Conservation (phyloP, 1,139 yeast genomes). For the Blastobotrys elegans region DNA sequence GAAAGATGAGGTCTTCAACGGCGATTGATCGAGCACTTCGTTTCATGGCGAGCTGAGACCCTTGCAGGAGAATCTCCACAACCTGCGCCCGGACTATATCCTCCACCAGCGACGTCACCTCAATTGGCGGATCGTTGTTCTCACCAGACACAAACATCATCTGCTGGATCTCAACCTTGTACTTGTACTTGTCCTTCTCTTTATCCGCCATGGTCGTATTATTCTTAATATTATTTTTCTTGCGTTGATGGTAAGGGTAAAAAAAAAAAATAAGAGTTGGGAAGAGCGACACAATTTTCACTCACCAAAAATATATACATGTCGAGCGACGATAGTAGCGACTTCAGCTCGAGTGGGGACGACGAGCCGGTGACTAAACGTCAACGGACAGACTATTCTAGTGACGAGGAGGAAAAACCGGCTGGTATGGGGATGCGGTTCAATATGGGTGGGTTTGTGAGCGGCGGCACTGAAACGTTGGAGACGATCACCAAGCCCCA, state of each 20-base stretch:
- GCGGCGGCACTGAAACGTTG: slow-evolving; percentile 4
- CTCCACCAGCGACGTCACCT: slow-evolving; percentile 85
- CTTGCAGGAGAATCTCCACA: slow-evolving; percentile 75
- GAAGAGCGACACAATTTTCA: not conserved
- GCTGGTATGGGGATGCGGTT: slow-evolving; percentile 7
- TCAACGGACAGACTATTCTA: not conserved
- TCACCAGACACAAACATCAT: slow-evolving; percentile 99
- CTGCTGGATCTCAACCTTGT: slow-evolving; percentile 35
- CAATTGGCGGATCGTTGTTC: slow-evolving; percentile 87
- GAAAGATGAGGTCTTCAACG: slow-evolving; percentile 88
- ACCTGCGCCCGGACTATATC: slow-evolving; percentile 96
- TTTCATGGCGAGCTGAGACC: slow-evolving; percentile 68
- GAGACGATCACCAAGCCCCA: not conserved
- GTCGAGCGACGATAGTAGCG: slow-evolving; percentile 10
- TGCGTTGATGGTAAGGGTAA: not conserved
- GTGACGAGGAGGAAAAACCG: slow-evolving; percentile 1
- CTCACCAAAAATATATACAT: not conserved
- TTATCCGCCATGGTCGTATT: slow-evolving; percentile 10
- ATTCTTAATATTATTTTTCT: too few species aligned
- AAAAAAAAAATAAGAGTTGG: slow-evolving; percentile 4
- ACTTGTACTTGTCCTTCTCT: slow-evolving; percentile 26
- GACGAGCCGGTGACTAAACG: slow-evolving; percentile 7
- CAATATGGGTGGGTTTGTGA: slow-evolving; percentile 9
- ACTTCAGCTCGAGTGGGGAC: not conserved
- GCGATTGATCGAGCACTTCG: slow-evolving; percentile 84